These are phyloP conservation scores for Hypoxylon sp. DNA, from an alignment of 2,329 filamentous ascomycete species.

Conservation along the genomic window DNA sequence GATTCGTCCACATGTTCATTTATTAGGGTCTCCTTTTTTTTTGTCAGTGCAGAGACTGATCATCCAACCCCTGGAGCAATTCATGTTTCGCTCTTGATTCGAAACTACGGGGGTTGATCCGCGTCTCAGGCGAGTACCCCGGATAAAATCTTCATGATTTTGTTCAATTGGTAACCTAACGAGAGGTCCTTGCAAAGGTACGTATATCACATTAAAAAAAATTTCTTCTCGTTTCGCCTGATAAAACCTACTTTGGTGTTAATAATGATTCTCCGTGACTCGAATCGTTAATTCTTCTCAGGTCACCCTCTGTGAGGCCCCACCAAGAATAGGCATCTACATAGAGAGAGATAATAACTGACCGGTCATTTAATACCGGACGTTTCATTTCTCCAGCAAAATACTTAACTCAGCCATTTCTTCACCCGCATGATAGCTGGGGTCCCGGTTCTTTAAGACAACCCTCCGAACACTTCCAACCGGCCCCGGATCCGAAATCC, in stretches of 20 bases:
- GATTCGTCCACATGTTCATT: slow-evolving; percentile 11
- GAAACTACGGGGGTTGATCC: slow-evolving; percentile 24
- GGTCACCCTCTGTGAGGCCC: background rate
- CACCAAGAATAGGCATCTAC: background rate
- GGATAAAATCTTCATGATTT: slow-evolving; percentile 12
- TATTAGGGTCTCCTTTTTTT: background rate
- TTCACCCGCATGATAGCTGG: background rate
- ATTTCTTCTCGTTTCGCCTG: background rate
- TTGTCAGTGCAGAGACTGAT: slow-evolving; percentile 11
- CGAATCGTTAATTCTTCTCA: slow-evolving; percentile 1
- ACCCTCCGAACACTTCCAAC: slow-evolving; percentile 15
- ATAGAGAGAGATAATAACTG: background rate
- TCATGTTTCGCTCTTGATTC: slow-evolving; percentile 37
- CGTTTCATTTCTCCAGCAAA: background rate
- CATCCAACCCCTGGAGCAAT: slow-evolving; percentile 19
- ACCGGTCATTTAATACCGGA: background rate
- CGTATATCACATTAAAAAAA: too few relatives aligned
- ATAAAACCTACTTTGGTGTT: slow-evolving; percentile 2
- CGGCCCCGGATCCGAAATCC: slow-evolving; percentile 24
- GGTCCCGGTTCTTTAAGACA: background rate
- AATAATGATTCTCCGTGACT: slow-evolving; percentile 18
- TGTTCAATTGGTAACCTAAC: slow-evolving; percentile 29
- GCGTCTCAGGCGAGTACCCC: slow-evolving; percentile 19
- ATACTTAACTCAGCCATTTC: background rate
- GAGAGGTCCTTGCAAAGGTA: slow-evolving; percentile 1